Evolutionary conservation across 371 early-diverging fungal genomes (phyloP), one percentile per base, ranked within the genome.

Genomic region (Choanephora cucurbitarum): DNA sequence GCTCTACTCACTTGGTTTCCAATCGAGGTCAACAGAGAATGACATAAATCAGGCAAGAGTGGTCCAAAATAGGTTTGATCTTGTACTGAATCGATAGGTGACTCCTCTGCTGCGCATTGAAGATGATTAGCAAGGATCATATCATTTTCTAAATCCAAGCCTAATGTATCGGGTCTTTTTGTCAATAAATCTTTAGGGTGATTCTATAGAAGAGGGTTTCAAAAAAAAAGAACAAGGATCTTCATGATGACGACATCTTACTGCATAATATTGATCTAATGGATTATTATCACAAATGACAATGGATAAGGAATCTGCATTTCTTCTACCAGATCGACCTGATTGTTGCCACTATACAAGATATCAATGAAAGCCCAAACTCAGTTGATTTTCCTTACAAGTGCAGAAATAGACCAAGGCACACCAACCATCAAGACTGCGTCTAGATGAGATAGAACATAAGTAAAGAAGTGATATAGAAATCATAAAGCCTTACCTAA

Each of bases 241-340:
- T 18, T 13, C 45, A 18, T 32, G 17, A 18, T 28, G 28, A 28
- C 28, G 28, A 15, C 14, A 31, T 42, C 19, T 57, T 69, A 70
- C 69, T 41, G 70, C 69, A 55, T 76, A 83, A 51, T 69, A 69
- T 61, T 87, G 84, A 65, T 87, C 90, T 39, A 82, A 40, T n/a
- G 80, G 73, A 55, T 73, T 72, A 21, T 67, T 59, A 21, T 77
- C 74, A 1, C 62, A 52, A 17, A 89, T 69, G 34, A 87, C 61
- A 7, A 90, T 58, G 1, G 88, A 75, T 1, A 86, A 52, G 0
- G 88, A 84, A 42, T 84, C 85, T 5, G 68, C 54, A 46, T 73
- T 78, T 11, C 87, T 69, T 49, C 90, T 55, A n/a, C 90, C 90
- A 9, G 86, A 83, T 34, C 90, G 70, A 3, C 90, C 90, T 1